Evolutionary conservation across 1,139 yeast genomes (phyloP), one percentile per base, ranked within the genome.

Genomic region (Arxiozyma heterogenica): DNA sequence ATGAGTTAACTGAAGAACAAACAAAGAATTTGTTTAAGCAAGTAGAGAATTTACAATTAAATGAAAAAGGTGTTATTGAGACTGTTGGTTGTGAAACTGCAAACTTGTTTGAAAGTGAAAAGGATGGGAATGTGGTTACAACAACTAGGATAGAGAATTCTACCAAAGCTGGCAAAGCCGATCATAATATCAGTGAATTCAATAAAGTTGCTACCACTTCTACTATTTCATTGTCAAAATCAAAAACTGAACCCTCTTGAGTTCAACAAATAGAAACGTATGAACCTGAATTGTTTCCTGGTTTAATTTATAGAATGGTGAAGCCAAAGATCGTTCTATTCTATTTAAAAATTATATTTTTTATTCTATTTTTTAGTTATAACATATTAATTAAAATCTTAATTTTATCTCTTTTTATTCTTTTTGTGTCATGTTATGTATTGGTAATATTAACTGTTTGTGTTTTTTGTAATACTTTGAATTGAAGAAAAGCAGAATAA

Each of bases 251-350:
- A 20, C 21, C 20, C 7, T 20, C 44, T 20, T 42, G 17, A 20
- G 7, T 42, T 12, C n/a, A n/a, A n/a, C n/a, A n/a, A n/a, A n/a
- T n/a, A n/a, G n/a, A n/a, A n/a, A n/a, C 96, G 17, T 93, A 93
- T 70, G 99, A 93, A 73, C 99, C 99, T 5, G 99, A 93, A 73
- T 77, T 93, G 69, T 93, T 93, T 73, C 99, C 99, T 4, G 99
- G 99, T 68, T 80, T 93, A 65, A 93, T 93, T 75, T 93, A 93
- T 78, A 90, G 99, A 80, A 93, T 93, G 99, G 98, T 93, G 66
- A 93, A 93, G 71, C 99, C 99, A 23, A 93, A 93, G 71, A 93
- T 93, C 73, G 99, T 93, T 57, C 75, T 93, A 69, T 80, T 93
- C n/a, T 6, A 42, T 34, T 34, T 34, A 2, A 15, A 15, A n/a